These are phyloP conservation scores for Aspergillus sp. DNA, from an alignment of 2,329 filamentous ascomycete genomes.

Conservation along the genomic window DNA sequence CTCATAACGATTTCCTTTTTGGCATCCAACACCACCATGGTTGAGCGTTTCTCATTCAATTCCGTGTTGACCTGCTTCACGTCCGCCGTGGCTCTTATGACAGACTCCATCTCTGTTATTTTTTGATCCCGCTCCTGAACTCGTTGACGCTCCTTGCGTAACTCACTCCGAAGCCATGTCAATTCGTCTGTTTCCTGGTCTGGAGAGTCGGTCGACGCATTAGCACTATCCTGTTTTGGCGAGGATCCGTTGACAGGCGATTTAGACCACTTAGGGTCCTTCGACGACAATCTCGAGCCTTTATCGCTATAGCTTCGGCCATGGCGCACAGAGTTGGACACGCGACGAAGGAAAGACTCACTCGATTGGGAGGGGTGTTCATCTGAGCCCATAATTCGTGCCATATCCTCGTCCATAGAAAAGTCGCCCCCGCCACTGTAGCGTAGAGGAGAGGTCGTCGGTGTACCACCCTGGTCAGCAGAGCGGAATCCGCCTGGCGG, in stretches of 20 bases:
- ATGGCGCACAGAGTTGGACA: conserved; percentile 92
- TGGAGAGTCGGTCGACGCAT: conserved; percentile 65
- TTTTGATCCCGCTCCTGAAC: conserved; percentile 83
- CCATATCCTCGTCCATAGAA: conserved; percentile 94
- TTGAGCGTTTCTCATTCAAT: conserved; percentile 88
- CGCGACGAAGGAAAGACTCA: conserved; percentile 78
- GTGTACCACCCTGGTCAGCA: conserved; percentile 54
- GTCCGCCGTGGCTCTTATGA: conserved; percentile 59
- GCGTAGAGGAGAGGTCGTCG: conserved; percentile 68
- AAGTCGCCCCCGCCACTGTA: conserved; percentile 82
- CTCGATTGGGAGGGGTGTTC: conserved; percentile 55
- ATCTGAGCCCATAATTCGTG: conserved; percentile 77
- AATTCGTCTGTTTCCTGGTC: conserved; percentile 58
- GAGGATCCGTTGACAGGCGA: conserved; percentile 58
- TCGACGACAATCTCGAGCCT: conserved; percentile 56
- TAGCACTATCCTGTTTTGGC: conserved; percentile 64
- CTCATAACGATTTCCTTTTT: conserved; percentile 94
- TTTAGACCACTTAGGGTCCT: conserved; percentile 69
- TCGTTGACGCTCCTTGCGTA: conserved; percentile 79
- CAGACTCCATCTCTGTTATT: conserved; percentile 72
- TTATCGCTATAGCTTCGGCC: conserved; percentile 80
- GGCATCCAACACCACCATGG: conserved; percentile 89
- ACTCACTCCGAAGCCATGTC: conserved; percentile 65
- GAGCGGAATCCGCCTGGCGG: conserved; percentile 37
- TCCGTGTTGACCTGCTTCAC: conserved; percentile 82